phyloP scores from a whole-genome alignment of 2,329 filamentous ascomycete species.

The Xylaria sp. region DNA sequence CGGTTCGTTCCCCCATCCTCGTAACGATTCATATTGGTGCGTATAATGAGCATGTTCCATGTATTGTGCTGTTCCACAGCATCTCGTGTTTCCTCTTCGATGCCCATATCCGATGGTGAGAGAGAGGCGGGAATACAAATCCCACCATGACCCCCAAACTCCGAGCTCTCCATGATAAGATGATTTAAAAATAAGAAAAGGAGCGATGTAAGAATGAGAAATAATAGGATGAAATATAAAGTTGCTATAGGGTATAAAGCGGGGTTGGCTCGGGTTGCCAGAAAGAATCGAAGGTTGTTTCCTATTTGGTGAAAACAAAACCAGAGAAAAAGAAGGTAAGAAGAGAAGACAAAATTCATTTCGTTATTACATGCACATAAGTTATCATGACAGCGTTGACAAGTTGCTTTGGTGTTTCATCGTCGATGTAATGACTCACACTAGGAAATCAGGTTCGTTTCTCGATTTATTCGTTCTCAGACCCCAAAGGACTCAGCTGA shows the following conservation, averaged over 20 bases:
- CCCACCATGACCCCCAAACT: slow-evolving; percentile 15
- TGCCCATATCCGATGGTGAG: neutral
- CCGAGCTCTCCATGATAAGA: slow-evolving; percentile 17
- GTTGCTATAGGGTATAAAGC: slow-evolving; percentile 32
- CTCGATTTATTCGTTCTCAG: neutral
- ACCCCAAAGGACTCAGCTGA: slow-evolving; percentile 13
- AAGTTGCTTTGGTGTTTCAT: slow-evolving; percentile 3
- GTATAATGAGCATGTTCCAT: slow-evolving; percentile 17
- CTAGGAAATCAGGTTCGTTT: neutral
- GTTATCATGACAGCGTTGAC: slow-evolving; percentile 2
- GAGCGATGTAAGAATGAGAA: slow-evolving; percentile 5
- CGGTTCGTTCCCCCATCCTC: neutral
- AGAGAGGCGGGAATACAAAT: slow-evolving; percentile 10
- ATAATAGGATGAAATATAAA: slow-evolving; percentile 19
- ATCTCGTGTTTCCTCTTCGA: slow-evolving; percentile 10
- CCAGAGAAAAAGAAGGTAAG: neutral
- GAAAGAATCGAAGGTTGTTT: slow-evolving; percentile 19
- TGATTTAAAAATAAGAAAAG: neutral
- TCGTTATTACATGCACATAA: slow-evolving; percentile 18
- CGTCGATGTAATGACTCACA: neutral
- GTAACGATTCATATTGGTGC: neutral
- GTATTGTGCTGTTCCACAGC: slow-evolving; percentile 9
- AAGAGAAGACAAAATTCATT: slow-evolving; percentile 9
- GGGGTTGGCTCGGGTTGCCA: slow-evolving; percentile 19
- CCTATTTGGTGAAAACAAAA: neutral